Conservation (phyloP, 2,329 filamentous ascomycete genomes). For the Epichloe amarillans region DNA sequence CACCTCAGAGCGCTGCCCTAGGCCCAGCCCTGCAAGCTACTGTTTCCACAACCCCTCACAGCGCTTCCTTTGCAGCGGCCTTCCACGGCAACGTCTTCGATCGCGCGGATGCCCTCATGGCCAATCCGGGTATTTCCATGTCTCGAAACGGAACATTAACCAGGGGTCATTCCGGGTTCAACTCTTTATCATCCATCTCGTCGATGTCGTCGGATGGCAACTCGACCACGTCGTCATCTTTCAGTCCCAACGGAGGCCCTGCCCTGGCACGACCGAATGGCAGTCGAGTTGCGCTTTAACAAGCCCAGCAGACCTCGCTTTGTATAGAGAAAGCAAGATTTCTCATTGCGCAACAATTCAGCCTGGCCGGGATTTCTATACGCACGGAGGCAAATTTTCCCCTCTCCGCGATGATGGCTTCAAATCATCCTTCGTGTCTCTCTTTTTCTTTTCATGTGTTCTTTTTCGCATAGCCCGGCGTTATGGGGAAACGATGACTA, state of each 20-base stretch:
- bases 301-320: neutral
- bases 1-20: slow-evolving; percentile 76
- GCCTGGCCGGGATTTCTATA: neutral
- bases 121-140: slow-evolving; percentile 44
- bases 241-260: slow-evolving; percentile 20
- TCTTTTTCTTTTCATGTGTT: neutral
- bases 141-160: slow-evolving; percentile 35
- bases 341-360: neutral
- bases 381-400: neutral
- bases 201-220: slow-evolving; percentile 28
- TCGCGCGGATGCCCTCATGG: slow-evolving; percentile 43
- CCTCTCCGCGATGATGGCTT: neutral
- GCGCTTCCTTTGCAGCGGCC: slow-evolving; percentile 38
- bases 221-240: slow-evolving; percentile 17
- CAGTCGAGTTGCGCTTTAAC: slow-evolving; percentile 23
- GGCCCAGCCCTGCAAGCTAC: slow-evolving; percentile 86
- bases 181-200: slow-evolving; percentile 26
- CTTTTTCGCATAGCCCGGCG: slow-evolving; percentile 5
- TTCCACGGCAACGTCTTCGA: slow-evolving; percentile 49
- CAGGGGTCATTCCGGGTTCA: slow-evolving; percentile 26
- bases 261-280: slow-evolving; percentile 23
- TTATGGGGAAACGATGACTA: slow-evolving; percentile 3
- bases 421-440: neutral
- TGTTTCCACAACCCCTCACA: slow-evolving; percentile 58
- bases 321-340: neutral